These are phyloP conservation scores for Talaromyces funiculosus DNA, from an alignment of 2,329 filamentous ascomycete genomes.

Conservation along the genomic window DNA sequence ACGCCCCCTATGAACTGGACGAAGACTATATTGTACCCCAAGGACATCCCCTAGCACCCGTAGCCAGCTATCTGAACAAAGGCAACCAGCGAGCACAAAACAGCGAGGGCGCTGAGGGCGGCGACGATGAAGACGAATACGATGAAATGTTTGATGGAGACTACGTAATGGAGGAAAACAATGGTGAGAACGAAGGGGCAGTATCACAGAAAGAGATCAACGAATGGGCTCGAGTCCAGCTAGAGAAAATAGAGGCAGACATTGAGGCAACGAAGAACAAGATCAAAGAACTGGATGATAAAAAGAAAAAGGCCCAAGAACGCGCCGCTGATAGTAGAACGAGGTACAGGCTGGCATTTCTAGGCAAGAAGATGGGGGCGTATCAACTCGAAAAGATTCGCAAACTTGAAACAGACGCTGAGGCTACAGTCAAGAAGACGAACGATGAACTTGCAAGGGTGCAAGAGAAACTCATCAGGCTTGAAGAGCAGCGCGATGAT, in stretches of 20 bases:
- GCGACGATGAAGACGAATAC: not conserved
- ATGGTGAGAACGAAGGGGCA: not conserved
- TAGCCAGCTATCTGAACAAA: not conserved
- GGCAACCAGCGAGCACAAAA: not conserved
- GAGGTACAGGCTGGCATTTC: not conserved
- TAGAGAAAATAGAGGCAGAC: not conserved
- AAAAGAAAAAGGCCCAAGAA: not conserved
- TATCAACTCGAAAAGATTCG: not conserved
- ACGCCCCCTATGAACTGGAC: slow-evolving; percentile 17
- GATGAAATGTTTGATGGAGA: not conserved
- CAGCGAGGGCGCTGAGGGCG: not conserved
- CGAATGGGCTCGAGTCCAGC: not conserved
- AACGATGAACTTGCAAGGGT: not conserved
- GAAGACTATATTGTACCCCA: not conserved
- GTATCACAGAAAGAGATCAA: not conserved
- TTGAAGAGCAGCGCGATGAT: not conserved
- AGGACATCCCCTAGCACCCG: not conserved
- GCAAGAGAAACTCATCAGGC: not conserved
- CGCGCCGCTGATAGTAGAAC: not conserved
- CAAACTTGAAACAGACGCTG: not conserved
- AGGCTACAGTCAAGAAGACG: not conserved
- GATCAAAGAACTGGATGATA: not conserved
- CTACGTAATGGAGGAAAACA: too few species aligned
- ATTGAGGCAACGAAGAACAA: not conserved
- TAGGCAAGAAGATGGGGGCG: not conserved